Base-by-base conservation (phyloP, 2,329 filamentous ascomycete genomes). In the Bipolaris gigantea region DNA sequence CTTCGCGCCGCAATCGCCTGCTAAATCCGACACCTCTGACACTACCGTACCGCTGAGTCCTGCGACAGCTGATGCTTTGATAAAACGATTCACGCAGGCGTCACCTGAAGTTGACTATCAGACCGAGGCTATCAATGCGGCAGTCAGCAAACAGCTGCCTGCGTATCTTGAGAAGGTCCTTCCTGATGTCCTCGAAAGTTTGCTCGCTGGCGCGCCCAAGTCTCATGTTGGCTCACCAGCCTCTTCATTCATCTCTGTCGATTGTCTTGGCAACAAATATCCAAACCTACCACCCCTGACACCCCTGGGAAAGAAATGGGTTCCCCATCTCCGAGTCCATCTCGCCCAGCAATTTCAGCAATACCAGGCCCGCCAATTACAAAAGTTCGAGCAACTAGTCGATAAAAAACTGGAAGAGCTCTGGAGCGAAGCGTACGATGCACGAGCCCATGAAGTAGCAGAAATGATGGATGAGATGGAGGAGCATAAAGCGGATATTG, bases 1-100 rank as follows among this genome's bases (percentile, higher is more conserved):
- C 35, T 50, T 30, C 7, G 27, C 48, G 3, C 39, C 34, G 13
- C 21, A 43, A 19, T 51, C 53, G 4, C 53, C 56, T 10, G 25
- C 43, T 2, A 38, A 25, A 42, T 59, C 56, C 16, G 15, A 45
- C 46, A 38, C 53, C 4, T 51, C 53, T 19, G 56, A 59, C 7
- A 56, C 50, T 43, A 59, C 56, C 15, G 25, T 54, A 27, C 50
- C 53, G 6, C 30, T 56, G 13, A 59, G 50, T 23, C 53, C 56
- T 15, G 49, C 32, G 25, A 40, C 50, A 1, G 39, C 35, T 48
- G 53, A 42, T 32, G 56, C 30, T 32, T 42, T 42, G 40, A 25
- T 16, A 42, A 42, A 42, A n/a, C 45, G 49, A 7, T 18, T 58
- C n/a, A 6, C 13, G 35, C 35, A 11, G 10, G 45, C 35, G 23